Evolutionary conservation across 78 protist species (phyloP), one percentile per base, ranked within the genome.

Genomic region (Protostelium mycophagum): DNA sequence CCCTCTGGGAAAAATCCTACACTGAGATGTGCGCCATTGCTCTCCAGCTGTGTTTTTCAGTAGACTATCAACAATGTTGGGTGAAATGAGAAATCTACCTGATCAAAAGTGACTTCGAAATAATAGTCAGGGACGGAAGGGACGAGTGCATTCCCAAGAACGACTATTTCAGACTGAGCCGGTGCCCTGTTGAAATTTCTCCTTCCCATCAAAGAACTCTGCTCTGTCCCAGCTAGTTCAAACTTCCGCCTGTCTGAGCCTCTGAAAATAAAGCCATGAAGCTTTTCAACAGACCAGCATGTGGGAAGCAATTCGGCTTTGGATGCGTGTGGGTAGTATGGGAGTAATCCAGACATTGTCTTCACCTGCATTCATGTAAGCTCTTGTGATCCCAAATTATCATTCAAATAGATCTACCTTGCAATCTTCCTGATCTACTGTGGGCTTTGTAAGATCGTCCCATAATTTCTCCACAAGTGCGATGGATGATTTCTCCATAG

Each of bases 1-100:
- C 86, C 86, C 16, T 85, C 16, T 16, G 86, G 86, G 5, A 36
- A 35, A 85, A 85, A 85, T 37, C 86, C 86, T 25, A 85, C 86
- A 16, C 86, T 85, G 34, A 85, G 16, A 16, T 37, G 36, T 37
- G 63, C 37, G 5, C 63, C 36, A 16, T 85, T 85, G 86, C 73
- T 51, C 16, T 51, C 73, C 73, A 51, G 31, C 73, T 51, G 73
- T n/a, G n/a, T n/a, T n/a, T n/a, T n/a, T n/a, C n/a, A n/a, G n/a
- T n/a, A n/a, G n/a, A n/a, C n/a, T n/a, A n/a, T n/a, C n/a, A n/a
- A n/a, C n/a, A n/a, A n/a, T n/a, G n/a, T n/a, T n/a, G n/a, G n/a
- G n/a, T n/a, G n/a, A n/a, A n/a, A n/a, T n/a, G n/a, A n/a, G n/a
- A 29, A 83, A 83, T 83, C 84, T n/a, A 36, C 86, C 37, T 85